Base-by-base conservation (phyloP, 2,329 filamentous ascomycete genomes). In the Sordariomycetes sp. region DNA sequence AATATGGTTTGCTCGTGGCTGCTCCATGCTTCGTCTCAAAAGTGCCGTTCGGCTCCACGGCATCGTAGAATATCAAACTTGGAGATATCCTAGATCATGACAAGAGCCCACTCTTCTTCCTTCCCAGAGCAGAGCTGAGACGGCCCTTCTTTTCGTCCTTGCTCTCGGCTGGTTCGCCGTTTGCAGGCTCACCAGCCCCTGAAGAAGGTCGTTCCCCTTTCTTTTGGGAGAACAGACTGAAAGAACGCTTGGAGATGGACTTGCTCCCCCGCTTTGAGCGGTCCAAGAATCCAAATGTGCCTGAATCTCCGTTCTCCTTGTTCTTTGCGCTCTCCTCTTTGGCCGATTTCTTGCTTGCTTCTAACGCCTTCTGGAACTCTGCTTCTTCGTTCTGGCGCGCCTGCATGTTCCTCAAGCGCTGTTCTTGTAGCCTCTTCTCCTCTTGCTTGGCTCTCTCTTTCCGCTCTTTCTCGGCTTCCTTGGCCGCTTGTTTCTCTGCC, bases 211-310 rank as follows among this genome's bases (percentile, higher is more conserved):
- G 36, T 24, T 46, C 41, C 27, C 60, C 52, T 28, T 48, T 46
- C 33, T 54, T 51, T 35, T 43, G 44, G 21, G 39, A 75, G 46
- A 80, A 59, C 49, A 84, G 82, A 21, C 71, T 73, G 48, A 85
- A 79, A 44, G 83, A 82, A 56, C 82, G 86, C 42, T 80, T 75
- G 32, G 83, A 75, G 63, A 94, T 72, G 42, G 84, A 87, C 62
- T 85, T 90, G 54, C 80, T 86, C 8, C 76, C 76, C 35, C 79
- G 70, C 45, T 79, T 74, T 42, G 83, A 78, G 29, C 84, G 70
- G 47, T 75, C 76, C 27, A 92, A 61, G 20, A 75, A 65, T 5
- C 66, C 62, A 20, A 54, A 53, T 33, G 48, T 52, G 39, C 53
- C 67, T 49, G 48, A 67, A 12, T 50, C 45, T 5, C 48, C 47